These are phyloP conservation scores for Eucalyptus cladocalyx DNA, from an alignment of 345 rosid species.

Conservation along the genomic window DNA sequence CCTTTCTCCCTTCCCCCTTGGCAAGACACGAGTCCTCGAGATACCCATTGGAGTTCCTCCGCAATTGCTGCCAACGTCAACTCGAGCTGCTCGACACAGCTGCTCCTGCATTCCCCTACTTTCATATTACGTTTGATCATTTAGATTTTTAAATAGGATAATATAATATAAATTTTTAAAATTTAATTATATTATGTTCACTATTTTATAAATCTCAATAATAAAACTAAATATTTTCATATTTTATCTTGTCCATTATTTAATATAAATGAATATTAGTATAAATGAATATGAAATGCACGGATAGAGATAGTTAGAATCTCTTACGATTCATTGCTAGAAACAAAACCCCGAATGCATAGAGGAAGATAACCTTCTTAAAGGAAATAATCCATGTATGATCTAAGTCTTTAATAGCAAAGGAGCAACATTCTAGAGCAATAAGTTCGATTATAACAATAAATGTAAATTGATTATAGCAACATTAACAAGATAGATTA, in stretches of 20 bases:
- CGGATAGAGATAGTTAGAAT: background rate
- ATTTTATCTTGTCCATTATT: background rate
- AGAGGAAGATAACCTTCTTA: background rate
- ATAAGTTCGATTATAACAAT: background rate
- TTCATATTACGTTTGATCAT: accelerated
- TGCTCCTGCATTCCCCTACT: background rate
- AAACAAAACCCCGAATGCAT: background rate
- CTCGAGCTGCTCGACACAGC: background rate
- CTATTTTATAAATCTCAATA: background rate
- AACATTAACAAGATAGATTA: background rate
- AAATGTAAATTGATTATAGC: background rate
- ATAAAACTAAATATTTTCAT: background rate
- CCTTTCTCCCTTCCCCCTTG: background rate
- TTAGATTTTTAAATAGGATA: background rate
- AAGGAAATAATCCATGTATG: background rate
- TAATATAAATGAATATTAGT: background rate
- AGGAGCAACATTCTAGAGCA: background rate
- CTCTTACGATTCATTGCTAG: background rate
- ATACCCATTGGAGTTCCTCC: background rate
- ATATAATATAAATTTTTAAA: background rate
- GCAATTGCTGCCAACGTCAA: background rate
- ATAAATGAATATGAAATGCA: background rate
- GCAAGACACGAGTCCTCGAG: background rate
- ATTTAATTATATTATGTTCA: background rate
- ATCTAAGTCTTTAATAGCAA: background rate